These are phyloP conservation scores for Fomitiporia mediterranea DNA, from an alignment of 1,284 basidiomycete species.

Conservation along the genomic window DNA sequence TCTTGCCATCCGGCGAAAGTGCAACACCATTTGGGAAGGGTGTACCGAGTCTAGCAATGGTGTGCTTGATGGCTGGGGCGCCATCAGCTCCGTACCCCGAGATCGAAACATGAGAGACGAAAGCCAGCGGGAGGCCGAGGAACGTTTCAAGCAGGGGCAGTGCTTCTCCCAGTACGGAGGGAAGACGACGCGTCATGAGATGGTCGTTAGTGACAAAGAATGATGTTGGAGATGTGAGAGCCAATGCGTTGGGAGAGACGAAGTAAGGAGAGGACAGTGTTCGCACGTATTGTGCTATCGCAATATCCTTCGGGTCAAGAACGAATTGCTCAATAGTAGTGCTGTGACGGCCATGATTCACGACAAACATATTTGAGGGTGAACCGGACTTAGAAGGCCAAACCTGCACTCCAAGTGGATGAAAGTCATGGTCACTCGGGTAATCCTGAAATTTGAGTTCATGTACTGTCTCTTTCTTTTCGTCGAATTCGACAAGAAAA, in stretches of 20 bases:
- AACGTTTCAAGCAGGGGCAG: slow-evolving; percentile 53
- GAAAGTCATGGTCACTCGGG: slow-evolving; percentile 47
- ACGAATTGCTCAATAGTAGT: slow-evolving; percentile 63
- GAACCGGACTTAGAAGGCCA: slow-evolving; percentile 43
- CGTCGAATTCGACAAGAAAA: slow-evolving; percentile 30
- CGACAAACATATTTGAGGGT: slow-evolving; percentile 51
- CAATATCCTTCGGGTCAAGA: slow-evolving; percentile 40
- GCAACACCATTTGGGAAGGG: slow-evolving; percentile 67
- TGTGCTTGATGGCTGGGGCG: slow-evolving; percentile 31
- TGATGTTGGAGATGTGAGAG: slow-evolving; percentile 52
- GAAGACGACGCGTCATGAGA: slow-evolving; percentile 56
- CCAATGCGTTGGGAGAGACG: slow-evolving; percentile 59
- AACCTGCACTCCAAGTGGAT: slow-evolving; percentile 52
- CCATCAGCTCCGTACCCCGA: slow-evolving; percentile 25
- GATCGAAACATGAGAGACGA: slow-evolving; percentile 52
- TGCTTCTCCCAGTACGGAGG: slow-evolving; percentile 40
- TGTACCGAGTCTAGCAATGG: slow-evolving; percentile 41
- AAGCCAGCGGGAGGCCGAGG: slow-evolving; percentile 51
- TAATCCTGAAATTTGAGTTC: slow-evolving; percentile 36
- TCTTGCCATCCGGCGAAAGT: slow-evolving; percentile 43
- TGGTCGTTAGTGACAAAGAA: slow-evolving; percentile 73
- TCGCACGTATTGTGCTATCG: slow-evolving; percentile 45
- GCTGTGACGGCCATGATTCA: slow-evolving; percentile 56
- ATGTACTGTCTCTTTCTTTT: background rate
- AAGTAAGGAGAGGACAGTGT: slow-evolving; percentile 54